Percentiles rank a stretch among this genome's conserved stretches.
These are phyloP conservation scores for Telfairia occidentalis DNA, from an alignment of 331 rosid genomes.

Conservation along the genomic window DNA sequence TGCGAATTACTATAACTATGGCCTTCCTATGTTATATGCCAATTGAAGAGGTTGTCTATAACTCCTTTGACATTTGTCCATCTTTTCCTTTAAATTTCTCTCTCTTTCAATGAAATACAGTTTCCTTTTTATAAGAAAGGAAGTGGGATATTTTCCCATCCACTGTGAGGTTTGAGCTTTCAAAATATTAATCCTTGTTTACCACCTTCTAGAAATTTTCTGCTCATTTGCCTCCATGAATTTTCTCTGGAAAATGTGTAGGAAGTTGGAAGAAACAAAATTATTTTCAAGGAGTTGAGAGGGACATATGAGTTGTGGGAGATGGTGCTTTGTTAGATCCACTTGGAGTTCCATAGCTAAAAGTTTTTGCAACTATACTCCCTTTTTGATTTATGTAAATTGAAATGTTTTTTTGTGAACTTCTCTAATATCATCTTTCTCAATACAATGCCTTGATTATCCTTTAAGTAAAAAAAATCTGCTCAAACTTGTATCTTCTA, in stretches of 20 bases:
- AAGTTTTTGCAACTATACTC: neutral
- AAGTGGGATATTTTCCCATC: neutral
- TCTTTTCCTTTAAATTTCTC: neutral
- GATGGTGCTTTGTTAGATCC: neutral
- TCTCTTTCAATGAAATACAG: neutral
- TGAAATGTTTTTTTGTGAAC: neutral
- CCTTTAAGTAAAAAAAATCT: neutral
- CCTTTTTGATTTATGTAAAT: neutral
- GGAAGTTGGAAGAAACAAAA: neutral
- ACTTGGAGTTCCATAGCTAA: neutral
- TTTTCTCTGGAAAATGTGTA: neutral
- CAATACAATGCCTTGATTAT: neutral
- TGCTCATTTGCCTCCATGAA: neutral
- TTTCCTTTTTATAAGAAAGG: neutral
- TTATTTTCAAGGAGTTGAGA: neutral
- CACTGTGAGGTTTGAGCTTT: neutral
- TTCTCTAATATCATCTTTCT: neutral
- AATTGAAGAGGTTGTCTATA: neutral
- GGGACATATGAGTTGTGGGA: neutral
- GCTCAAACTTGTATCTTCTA: slow-evolving; percentile 48
- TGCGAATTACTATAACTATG: neutral
- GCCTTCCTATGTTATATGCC: neutral
- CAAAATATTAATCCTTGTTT: neutral
- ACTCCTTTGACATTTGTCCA: neutral
- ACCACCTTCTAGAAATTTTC: neutral